Percentiles rank a stretch among this genome's conserved stretches.
Conservation (phyloP, 2,329 filamentous ascomycete genomes). For the Fusarium concolor region DNA sequence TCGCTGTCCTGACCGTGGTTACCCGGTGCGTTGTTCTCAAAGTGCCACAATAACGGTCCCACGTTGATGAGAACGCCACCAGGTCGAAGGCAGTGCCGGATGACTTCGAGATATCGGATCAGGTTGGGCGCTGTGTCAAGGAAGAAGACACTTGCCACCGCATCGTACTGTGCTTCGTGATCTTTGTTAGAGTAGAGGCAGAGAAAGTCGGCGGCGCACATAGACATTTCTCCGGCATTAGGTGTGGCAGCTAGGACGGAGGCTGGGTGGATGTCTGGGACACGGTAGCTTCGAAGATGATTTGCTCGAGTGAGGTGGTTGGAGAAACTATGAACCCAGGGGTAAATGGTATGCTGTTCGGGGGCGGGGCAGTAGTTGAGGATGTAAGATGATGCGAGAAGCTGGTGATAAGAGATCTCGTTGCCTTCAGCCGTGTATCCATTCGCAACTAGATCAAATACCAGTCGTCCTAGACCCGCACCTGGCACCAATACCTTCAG, state of each 20-base stretch:
- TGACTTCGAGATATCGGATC: constrained; percentile 88
- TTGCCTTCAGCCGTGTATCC: constrained; percentile 88
- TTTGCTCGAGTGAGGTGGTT: constrained; percentile 80
- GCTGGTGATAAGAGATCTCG: constrained; percentile 95
- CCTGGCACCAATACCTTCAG: constrained; percentile 86
- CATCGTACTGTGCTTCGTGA: constrained; percentile 76
- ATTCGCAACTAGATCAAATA: constrained; percentile 82
- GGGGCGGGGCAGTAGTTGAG: constrained; percentile 73
- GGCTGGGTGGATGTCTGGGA: constrained; percentile 85
- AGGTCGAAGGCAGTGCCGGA: constrained; percentile 78
- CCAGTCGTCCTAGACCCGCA: constrained; percentile 86
- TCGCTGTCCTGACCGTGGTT: constrained; percentile 65
- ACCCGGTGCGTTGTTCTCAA: constrained; percentile 77
- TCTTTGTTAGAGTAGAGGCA: constrained; percentile 79
- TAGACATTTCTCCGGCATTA: constrained; percentile 78
- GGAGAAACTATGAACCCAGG: constrained; percentile 89
- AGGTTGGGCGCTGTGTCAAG: constrained; percentile 96
- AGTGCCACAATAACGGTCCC: constrained; percentile 95
- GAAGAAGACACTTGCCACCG: constrained; percentile 92
- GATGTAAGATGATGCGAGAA: constrained; percentile 85
- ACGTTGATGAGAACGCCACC: constrained; percentile 90
- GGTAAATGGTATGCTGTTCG: constrained; percentile 78
- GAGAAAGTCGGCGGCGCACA: constrained; percentile 94
- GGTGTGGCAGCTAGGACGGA: constrained; percentile 58
- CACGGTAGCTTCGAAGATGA: constrained; percentile 77